Percentiles rank a stretch among this genome's conserved stretches.
Evolutionary conservation across 192 early-diverging fungal genomes (phyloP).

Genomic region (Coemansia sp.): DNA sequence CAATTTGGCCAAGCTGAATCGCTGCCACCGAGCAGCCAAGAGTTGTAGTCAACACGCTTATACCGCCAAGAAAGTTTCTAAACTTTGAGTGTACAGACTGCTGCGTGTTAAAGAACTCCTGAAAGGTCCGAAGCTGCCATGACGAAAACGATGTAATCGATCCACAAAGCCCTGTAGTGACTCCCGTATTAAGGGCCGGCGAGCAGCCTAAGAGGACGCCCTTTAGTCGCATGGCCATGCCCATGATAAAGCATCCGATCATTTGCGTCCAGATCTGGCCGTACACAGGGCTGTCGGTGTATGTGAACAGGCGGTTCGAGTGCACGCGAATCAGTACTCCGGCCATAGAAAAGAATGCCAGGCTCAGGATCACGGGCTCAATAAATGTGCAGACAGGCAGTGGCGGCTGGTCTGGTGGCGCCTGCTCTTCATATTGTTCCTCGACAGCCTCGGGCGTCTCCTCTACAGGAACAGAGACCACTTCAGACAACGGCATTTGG

Average conservation of each 20-base stretch:
- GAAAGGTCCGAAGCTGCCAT: conserved; percentile 63
- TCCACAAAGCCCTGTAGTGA: conserved; percentile 73
- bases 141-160: conserved; percentile 83
- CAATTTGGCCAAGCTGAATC: conserved; percentile 29
- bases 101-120: conserved; percentile 42
- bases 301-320: conserved; percentile 56
- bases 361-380: conserved; percentile 17
- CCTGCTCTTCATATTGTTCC: conserved; percentile 13
- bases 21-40: conserved; percentile 36
- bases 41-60: conserved; percentile 28
- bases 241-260: conserved; percentile 61
- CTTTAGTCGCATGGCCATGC: conserved; percentile 14
- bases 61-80: conserved; percentile 46
- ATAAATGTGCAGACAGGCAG: conserved; percentile 10
- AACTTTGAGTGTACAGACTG: conserved; percentile 18
- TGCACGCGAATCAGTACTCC: conserved; percentile 65
- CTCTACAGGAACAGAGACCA: conserved; percentile 15
- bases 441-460: conserved; percentile 11
- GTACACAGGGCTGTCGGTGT: conserved; percentile 60
- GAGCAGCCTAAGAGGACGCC: conserved; percentile 38
- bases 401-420: not conserved
- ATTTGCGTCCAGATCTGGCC: conserved; percentile 63
- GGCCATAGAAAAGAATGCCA: conserved; percentile 57
- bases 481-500: not conserved
- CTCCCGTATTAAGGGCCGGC: conserved; percentile 54